phyloP scores from a whole-genome alignment of 495 filamentous ascomycete genomes.

The Penicillium riverlandense region DNA sequence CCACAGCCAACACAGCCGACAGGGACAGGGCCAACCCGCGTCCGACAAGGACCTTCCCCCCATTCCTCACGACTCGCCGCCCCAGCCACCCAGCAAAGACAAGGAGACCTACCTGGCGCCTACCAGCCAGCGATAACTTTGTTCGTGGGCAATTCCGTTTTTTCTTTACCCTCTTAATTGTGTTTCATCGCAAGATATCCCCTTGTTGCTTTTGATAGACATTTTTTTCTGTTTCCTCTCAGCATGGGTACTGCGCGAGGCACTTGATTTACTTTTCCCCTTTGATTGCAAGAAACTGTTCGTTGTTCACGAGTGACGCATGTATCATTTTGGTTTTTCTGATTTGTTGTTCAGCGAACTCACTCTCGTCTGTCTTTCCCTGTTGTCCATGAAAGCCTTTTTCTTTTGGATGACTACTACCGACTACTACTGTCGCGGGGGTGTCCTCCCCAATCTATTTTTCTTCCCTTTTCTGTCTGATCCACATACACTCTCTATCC shows the following conservation, averaged over 20 bases:
- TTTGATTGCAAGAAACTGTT: slow-evolving; percentile 13
- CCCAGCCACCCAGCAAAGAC: slow-evolving; percentile 17
- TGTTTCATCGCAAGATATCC: slow-evolving; percentile 18
- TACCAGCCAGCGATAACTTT: background rate
- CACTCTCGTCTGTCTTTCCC: slow-evolving; percentile 1
- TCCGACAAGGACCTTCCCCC: slow-evolving; percentile 50
- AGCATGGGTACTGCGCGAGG: slow-evolving; percentile 13
- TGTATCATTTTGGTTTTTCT: slow-evolving; percentile 13
- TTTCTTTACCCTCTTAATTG: slow-evolving; percentile 8
- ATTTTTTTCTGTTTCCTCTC: slow-evolving; percentile 1
- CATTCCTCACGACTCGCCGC: slow-evolving; percentile 25
- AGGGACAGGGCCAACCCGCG: slow-evolving; percentile 13
- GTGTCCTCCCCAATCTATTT: too few species aligned
- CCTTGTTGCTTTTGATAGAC: slow-evolving; percentile 22
- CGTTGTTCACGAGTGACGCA: slow-evolving; percentile 34
- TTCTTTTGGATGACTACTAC: too few species aligned
- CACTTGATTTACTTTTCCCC: slow-evolving; percentile 8
- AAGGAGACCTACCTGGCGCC: slow-evolving; percentile 10
- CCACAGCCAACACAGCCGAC: slow-evolving; percentile 31
- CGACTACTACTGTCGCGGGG: too few species aligned
- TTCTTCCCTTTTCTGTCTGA: background rate
- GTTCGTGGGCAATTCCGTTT: slow-evolving; percentile 3
- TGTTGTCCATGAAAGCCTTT: too few species aligned
- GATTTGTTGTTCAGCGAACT: background rate
- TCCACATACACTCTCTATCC: background rate